These are phyloP conservation scores for Russula lepida DNA, from an alignment of 768 basidiomycete genomes.

Conservation along the genomic window DNA sequence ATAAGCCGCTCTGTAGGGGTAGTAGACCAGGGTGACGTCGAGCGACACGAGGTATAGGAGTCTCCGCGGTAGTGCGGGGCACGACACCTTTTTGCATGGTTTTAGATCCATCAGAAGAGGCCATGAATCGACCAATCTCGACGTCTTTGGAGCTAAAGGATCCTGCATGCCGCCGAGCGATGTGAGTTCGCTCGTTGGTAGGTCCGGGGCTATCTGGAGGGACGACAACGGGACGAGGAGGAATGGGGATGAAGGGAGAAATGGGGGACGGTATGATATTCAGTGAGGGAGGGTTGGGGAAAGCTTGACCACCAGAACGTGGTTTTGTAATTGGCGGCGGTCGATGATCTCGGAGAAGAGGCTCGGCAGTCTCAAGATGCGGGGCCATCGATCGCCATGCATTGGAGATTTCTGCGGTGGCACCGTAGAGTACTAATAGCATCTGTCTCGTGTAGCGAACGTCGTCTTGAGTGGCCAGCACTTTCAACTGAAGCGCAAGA, in stretches of 20 bases:
- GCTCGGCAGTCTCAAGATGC: slow-evolving; percentile 60
- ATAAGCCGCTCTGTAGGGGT: background rate
- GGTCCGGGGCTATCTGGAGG: slow-evolving; percentile 26
- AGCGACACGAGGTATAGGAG: slow-evolving; percentile 24
- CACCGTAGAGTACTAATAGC: slow-evolving; percentile 80
- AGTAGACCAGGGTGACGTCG: slow-evolving; percentile 23
- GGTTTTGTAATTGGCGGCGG: slow-evolving; percentile 30
- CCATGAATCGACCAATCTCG: slow-evolving; percentile 73
- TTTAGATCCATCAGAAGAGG: slow-evolving; percentile 46
- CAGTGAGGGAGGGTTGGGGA: slow-evolving; percentile 9
- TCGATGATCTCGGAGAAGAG: slow-evolving; percentile 45
- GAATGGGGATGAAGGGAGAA: slow-evolving; percentile 19
- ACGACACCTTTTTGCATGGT: slow-evolving; percentile 41
- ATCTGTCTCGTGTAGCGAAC: slow-evolving; percentile 83
- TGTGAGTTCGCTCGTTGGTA: slow-evolving; percentile 32
- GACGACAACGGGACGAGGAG: slow-evolving; percentile 20
- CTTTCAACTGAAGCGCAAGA: slow-evolving; percentile 70
- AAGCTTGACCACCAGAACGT: slow-evolving; percentile 26
- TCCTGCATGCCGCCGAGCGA: slow-evolving; percentile 78
- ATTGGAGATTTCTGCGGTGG: slow-evolving; percentile 76
- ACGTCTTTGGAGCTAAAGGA: slow-evolving; percentile 92
- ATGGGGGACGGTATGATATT: slow-evolving; percentile 29
- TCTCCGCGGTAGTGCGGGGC: slow-evolving; percentile 21
- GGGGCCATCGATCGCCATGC: slow-evolving; percentile 76
- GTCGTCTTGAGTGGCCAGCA: slow-evolving; percentile 66